Conservation (phyloP, 768 basidiomycete genomes). For the Dendrothele bispora region DNA sequence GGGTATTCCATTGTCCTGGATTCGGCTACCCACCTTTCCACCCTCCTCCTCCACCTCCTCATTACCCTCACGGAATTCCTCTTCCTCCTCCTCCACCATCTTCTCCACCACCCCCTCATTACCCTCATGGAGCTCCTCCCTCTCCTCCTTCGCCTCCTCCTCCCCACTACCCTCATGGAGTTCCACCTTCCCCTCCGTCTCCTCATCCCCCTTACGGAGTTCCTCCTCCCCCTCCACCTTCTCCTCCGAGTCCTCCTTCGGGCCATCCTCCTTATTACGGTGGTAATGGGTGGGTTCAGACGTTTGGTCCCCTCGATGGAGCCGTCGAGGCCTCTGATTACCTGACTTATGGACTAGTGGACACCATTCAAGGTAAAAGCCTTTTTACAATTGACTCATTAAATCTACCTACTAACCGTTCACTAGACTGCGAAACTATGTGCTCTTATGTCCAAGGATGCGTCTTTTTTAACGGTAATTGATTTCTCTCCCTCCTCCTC, state of each 20-base stretch:
- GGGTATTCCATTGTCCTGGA: slow-evolving; percentile 23
- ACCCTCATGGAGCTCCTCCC: slow-evolving; percentile 7
- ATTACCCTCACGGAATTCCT: slow-evolving; percentile 3
- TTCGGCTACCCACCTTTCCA: background rate
- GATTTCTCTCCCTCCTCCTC: background rate
- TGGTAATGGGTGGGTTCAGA: slow-evolving; percentile 25
- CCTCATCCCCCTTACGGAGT: too few species aligned
- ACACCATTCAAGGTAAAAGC: slow-evolving; percentile 27
- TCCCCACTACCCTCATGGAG: background rate
- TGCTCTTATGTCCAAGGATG: slow-evolving; percentile 29
- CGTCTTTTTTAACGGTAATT: slow-evolving; percentile 31
- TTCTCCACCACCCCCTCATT: background rate
- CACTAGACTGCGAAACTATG: slow-evolving; percentile 31
- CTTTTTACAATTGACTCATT: too few species aligned
- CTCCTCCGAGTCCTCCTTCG: too few species aligned
- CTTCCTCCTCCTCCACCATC: slow-evolving; percentile 16
- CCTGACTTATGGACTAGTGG: slow-evolving; percentile 34
- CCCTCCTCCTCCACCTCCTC: background rate
- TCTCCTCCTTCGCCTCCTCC: slow-evolving; percentile 14
- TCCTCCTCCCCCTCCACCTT: too few species aligned
- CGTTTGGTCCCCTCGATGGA: slow-evolving; percentile 28
- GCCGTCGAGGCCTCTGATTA: slow-evolving; percentile 32
- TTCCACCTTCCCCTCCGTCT: slow-evolving; percentile 12
- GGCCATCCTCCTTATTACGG: too few species aligned
- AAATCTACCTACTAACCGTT: background rate